phyloP scores from a whole-genome alignment of 1,139 yeast genomes.

The Pneumocystis murina region DNA sequence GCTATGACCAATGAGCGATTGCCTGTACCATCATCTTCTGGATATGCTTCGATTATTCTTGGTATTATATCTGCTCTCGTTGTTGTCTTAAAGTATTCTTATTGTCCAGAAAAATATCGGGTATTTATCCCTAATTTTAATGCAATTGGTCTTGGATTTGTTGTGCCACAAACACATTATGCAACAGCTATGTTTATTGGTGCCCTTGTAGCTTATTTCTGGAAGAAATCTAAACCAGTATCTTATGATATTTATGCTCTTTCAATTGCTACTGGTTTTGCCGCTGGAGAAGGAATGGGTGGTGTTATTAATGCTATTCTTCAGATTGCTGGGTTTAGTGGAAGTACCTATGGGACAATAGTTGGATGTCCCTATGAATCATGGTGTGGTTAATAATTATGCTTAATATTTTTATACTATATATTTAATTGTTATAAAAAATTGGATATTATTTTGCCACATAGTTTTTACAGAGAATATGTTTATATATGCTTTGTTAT shows the following conservation, averaged over 20 bases:
- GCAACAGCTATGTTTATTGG: slow-evolving; percentile 11
- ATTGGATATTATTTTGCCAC: too few relatives aligned
- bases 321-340: slow-evolving; percentile 4
- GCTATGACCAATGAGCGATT: slow-evolving; percentile 8
- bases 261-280: slow-evolving; percentile 10
- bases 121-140: slow-evolving; percentile 9
- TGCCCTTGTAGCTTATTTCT: slow-evolving; percentile 7
- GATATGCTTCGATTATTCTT: slow-evolving; percentile 5
- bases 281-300: slow-evolving; percentile 12
- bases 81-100: slow-evolving; percentile 5
- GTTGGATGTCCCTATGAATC: neutral
- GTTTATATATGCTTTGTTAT: too few relatives aligned
- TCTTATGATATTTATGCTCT: slow-evolving; percentile 9
- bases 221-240: slow-evolving; percentile 6
- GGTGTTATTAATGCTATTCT: slow-evolving; percentile 10
- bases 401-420: too few relatives aligned
- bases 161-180: slow-evolving; percentile 10
- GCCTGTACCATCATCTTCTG: slow-evolving; percentile 6
- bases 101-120: slow-evolving; percentile 5
- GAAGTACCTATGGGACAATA: slow-evolving; percentile 4
- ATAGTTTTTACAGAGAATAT: too few relatives aligned
- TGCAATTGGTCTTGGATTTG: slow-evolving; percentile 11
- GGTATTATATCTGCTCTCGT: slow-evolving; percentile 6
- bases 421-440: too few relatives aligned
- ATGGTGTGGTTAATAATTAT: neutral